phyloP scores from a whole-genome alignment of 768 basidiomycete species.

The Lentinus brumalis region DNA sequence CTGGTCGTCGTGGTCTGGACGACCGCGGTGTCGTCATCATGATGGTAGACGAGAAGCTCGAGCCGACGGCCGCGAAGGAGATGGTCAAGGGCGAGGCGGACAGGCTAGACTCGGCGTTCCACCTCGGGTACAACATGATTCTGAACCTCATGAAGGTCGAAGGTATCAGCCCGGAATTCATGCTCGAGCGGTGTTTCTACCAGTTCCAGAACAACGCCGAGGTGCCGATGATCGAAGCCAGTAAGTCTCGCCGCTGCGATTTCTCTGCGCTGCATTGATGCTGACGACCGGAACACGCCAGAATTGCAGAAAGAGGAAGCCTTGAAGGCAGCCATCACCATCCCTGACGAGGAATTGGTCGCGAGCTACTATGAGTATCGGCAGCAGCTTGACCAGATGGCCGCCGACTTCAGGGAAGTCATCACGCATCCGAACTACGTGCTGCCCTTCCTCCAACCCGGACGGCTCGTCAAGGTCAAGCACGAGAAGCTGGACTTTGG shows the following conservation, averaged over 20 bases:
- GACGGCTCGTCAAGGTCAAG: conserved; percentile 90
- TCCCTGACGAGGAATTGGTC: conserved; percentile 83
- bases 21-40: conserved; percentile 99
- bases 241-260: conserved; percentile 44
- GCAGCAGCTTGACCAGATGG: conserved; percentile 91
- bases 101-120: conserved; percentile 95
- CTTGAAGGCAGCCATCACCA: conserved; percentile 58
- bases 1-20: conserved; percentile 94
- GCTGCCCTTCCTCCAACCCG: conserved; percentile 91
- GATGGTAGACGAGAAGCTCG: conserved; percentile 99
- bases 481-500: conserved; percentile 89
- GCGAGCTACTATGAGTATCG: conserved; percentile 91
- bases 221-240: conserved; percentile 83
- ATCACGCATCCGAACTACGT: conserved; percentile 94
- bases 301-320: conserved; percentile 79
- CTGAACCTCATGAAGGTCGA: conserved; percentile 98
- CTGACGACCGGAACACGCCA: conserved; percentile 31
- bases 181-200: conserved; percentile 97
- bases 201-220: conserved; percentile 95
- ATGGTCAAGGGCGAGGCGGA: conserved; percentile 99
- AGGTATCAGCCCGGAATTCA: conserved; percentile 96
- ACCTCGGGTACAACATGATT: conserved; percentile 99
- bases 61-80: conserved; percentile 85
- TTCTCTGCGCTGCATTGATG: background rate
- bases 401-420: conserved; percentile 85